Conservation (phyloP, 257 asterid species). For the Capsicum pubescens region DNA sequence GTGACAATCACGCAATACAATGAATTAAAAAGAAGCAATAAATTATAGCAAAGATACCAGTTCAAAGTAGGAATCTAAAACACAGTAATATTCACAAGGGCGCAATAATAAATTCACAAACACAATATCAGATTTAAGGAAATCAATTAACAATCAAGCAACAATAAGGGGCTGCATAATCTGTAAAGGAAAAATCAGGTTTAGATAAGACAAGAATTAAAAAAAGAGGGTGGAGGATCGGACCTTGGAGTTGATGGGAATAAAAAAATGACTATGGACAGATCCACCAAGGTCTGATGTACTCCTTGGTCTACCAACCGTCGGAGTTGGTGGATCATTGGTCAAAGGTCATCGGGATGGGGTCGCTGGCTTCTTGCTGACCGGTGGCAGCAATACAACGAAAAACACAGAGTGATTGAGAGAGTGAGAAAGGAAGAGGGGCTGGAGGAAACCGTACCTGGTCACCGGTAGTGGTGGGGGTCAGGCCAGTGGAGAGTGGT, state of each 20-base stretch:
- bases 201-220: too few relatives aligned
- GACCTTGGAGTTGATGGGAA: background rate
- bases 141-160: too few relatives aligned
- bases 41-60: background rate
- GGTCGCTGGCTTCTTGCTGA: background rate
- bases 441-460: background rate
- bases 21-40: background rate
- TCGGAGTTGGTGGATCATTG: background rate
- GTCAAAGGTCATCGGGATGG: background rate
- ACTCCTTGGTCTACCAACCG: background rate
- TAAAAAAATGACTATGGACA: background rate
- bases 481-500: background rate
- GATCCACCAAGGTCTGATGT: background rate
- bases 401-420: background rate
- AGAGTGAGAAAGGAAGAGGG: background rate
- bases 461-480: background rate
- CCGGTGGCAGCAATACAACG: background rate
- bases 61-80: background rate
- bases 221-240: background rate
- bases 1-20: too few relatives aligned
- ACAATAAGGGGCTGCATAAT: background rate
- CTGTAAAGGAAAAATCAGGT: background rate
- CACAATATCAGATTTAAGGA: too few relatives aligned
- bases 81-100: background rate
- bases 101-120: background rate